These are phyloP conservation scores for Magnaporthiopsis incrustans DNA, from an alignment of 2,329 filamentous ascomycete species.

Conservation along the genomic window DNA sequence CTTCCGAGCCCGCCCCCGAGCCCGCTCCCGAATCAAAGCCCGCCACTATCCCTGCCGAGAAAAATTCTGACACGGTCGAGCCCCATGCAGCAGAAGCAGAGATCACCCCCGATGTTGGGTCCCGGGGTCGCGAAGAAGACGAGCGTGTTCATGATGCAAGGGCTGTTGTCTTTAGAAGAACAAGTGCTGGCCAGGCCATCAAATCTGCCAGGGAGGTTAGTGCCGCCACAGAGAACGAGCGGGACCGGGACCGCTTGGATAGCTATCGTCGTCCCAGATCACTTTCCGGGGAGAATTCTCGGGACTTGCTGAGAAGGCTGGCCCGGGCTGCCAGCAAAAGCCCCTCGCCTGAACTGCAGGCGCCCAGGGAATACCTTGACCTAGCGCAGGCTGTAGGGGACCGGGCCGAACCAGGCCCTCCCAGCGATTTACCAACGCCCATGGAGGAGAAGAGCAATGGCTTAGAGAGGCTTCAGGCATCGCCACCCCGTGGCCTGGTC, in stretches of 20 bases:
- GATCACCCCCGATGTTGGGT: constrained; percentile 8
- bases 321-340: constrained; percentile 39
- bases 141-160: constrained; percentile 30
- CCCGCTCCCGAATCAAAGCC: neutral
- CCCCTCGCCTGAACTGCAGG: constrained; percentile 25
- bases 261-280: constrained; percentile 14
- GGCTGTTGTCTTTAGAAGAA: constrained; percentile 14
- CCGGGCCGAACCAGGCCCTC: no score
- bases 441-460: neutral
- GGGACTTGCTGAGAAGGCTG: constrained; percentile 41
- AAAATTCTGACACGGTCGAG: neutral
- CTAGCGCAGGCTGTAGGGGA: no score
- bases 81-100: neutral
- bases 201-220: neutral
- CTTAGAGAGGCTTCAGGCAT: neutral
- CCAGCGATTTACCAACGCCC: neutral
- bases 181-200: neutral
- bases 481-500: no score
- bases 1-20: neutral
- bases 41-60: neutral
- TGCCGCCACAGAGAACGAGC: neutral
- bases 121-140: constrained; percentile 16
- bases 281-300: constrained; percentile 30
- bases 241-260: constrained; percentile 8
- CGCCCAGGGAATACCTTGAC: constrained; percentile 7